These are phyloP conservation scores for Platanus orientalis DNA, from an alignment of 164 flowering plant species.

Conservation along the genomic window DNA sequence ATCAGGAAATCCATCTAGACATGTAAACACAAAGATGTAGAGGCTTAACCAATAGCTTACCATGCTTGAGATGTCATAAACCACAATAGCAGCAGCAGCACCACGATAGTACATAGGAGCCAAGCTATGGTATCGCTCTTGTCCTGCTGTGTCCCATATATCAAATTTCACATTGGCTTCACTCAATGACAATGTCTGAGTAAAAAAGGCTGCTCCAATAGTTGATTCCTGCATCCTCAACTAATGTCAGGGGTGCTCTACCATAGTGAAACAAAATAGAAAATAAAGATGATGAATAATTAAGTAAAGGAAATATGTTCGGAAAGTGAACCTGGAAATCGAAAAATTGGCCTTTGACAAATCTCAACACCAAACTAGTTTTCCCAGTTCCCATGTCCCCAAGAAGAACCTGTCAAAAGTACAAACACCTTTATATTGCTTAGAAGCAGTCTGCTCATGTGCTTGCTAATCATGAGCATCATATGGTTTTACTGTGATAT, in stretches of 20 bases:
- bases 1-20: not conserved
- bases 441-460: not conserved
- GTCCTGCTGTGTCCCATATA: conserved; percentile 95
- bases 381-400: conserved; percentile 93
- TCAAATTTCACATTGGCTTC: conserved; percentile 78
- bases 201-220: conserved; percentile 91
- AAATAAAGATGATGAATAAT: not conserved
- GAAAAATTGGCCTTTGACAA: conserved; percentile 81
- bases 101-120: conserved; percentile 96
- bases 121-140: conserved; percentile 78
- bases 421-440: no score
- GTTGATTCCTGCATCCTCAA: conserved; percentile 67
- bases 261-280: not conserved
- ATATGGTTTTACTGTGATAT: not conserved
- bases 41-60: conserved; percentile 25
- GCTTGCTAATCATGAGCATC: not conserved
- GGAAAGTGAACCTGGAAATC: conserved; percentile 83
- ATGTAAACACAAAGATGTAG: not conserved
- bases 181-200: conserved; percentile 61
- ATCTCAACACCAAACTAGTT: conserved; percentile 86
- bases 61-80: conserved; percentile 79
- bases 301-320: not conserved
- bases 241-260: conserved; percentile 5
- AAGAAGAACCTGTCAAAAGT: conserved; percentile 68
- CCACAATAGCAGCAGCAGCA: conserved; percentile 86